Evolutionary conservation across 345 rosid species (phyloP).

Genomic region (Euclidium syriacum): DNA sequence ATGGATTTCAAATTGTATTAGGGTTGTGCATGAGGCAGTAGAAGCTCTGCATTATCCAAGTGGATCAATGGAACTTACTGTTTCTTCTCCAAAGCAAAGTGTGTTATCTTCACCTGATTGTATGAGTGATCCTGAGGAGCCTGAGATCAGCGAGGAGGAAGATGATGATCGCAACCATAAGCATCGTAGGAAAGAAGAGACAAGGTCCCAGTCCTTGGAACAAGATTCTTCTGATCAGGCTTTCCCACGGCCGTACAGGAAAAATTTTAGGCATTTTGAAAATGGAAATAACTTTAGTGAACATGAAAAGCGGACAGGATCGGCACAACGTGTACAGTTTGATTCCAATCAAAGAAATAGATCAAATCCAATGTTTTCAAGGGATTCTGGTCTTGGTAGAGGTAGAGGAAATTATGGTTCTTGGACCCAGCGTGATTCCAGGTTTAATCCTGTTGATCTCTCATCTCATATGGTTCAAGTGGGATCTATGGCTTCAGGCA

Average conservation of each 20-base stretch:
- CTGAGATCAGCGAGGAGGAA: slow-evolving; percentile 94
- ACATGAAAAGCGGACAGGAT: slow-evolving; percentile 48
- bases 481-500: slow-evolving; percentile 43
- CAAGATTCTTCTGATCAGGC: slow-evolving; percentile 54
- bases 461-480: slow-evolving; percentile 73
- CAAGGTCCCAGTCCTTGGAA: slow-evolving; percentile 66
- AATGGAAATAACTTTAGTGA: slow-evolving; percentile 59
- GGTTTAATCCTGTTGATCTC: slow-evolving; percentile 56
- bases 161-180: slow-evolving; percentile 98
- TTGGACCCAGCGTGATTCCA: slow-evolving; percentile 69
- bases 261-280: slow-evolving; percentile 52
- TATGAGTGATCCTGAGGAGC: slow-evolving; percentile 74
- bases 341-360: slow-evolving; percentile 62
- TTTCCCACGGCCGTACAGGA: slow-evolving; percentile 61
- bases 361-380: slow-evolving; percentile 47
- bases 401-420: slow-evolving; percentile 81
- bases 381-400: slow-evolving; percentile 64
- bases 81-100: slow-evolving; percentile 54
- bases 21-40: slow-evolving; percentile 25
- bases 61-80: slow-evolving; percentile 65
- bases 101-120: slow-evolving; percentile 65
- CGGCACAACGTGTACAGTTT: slow-evolving; percentile 43
- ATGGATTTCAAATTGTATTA: slow-evolving; percentile 16
- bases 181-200: slow-evolving; percentile 89
- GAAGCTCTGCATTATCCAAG: slow-evolving; percentile 15